Evolutionary conservation across 78 protist species (phyloP).

Genomic region (Speleostelium caveatum): DNA sequence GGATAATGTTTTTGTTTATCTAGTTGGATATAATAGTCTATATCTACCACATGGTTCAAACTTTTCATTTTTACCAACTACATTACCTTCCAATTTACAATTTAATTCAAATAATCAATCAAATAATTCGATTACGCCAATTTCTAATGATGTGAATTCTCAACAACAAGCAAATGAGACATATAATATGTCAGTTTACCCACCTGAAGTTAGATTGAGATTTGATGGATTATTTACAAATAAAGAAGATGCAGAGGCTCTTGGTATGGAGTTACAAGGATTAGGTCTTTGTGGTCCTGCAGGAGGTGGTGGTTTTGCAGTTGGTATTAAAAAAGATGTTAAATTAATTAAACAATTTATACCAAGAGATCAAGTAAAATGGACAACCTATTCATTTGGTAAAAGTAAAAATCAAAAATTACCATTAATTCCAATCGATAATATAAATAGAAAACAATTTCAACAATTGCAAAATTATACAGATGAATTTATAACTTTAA

Average conservation of each 20-base stretch:
- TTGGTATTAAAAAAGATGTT: constrained; percentile 71
- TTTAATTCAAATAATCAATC: neutral
- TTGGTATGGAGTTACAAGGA: constrained; percentile 70
- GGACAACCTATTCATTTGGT: constrained; percentile 28
- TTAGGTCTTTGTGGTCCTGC: constrained; percentile 72
- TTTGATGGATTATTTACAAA: constrained; percentile 60
- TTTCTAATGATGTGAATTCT: neutral
- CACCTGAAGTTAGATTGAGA: constrained; percentile 69
- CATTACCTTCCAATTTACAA: neutral
- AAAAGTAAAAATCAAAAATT: constrained; percentile 1
- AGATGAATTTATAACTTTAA: constrained; percentile 1
- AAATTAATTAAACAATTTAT: constrained; percentile 47
- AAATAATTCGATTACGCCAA: neutral
- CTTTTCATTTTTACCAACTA: constrained; percentile 14
- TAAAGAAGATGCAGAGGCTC: constrained; percentile 58
- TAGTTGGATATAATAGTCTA: constrained; percentile 70
- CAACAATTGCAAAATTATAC: neutral
- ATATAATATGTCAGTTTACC: constrained; percentile 3
- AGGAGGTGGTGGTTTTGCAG: constrained; percentile 75
- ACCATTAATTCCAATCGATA: no score
- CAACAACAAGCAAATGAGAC: neutral
- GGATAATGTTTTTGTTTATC: constrained; percentile 40
- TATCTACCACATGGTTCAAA: constrained; percentile 59
- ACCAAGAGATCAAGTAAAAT: constrained; percentile 28
- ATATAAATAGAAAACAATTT: neutral